Evolutionary conservation across 495 filamentous ascomycete species (phyloP).

Genomic region (Penicillium malachiteum): DNA sequence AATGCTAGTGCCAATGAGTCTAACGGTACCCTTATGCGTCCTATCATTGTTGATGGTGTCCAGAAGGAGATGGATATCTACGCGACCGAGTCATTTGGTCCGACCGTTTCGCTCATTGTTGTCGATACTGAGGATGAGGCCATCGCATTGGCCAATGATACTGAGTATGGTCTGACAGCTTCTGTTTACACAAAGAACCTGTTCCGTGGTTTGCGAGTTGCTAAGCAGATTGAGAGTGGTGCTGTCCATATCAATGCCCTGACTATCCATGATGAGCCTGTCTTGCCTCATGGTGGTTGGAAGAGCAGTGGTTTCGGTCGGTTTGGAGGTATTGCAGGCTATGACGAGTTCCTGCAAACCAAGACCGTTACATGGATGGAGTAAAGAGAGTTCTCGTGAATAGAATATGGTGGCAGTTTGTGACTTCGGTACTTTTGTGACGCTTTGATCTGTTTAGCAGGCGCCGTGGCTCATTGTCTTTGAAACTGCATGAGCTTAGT

Average conservation of each 20-base stretch:
- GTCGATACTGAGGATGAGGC: constrained; percentile 52
- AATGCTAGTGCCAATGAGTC: constrained; percentile 48
- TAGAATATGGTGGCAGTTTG: background rate
- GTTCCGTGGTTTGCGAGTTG: constrained; percentile 46
- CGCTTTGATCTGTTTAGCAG: background rate
- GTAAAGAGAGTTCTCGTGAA: constrained; percentile 10
- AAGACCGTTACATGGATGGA: constrained; percentile 77
- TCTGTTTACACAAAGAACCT: constrained; percentile 50
- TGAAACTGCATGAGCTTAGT: background rate
- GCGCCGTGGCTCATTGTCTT: constrained; percentile 5
- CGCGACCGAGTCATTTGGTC: constrained; percentile 78
- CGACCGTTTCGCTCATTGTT: constrained; percentile 59
- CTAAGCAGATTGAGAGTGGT: constrained; percentile 50
- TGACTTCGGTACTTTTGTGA: background rate
- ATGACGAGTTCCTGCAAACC: constrained; percentile 76
- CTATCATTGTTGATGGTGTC: constrained; percentile 68
- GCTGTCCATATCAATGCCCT: constrained; percentile 87
- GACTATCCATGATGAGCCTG: constrained; percentile 80
- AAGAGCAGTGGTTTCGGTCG: constrained; percentile 85
- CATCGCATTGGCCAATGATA: constrained; percentile 50
- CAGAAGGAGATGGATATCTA: constrained; percentile 82
- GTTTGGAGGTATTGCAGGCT: constrained; percentile 54
- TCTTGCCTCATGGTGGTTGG: constrained; percentile 78
- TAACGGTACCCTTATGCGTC: constrained; percentile 59
- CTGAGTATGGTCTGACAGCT: constrained; percentile 50